phyloP scores from a whole-genome alignment of 345 rosid genomes.

The Acer saccharum region DNA sequence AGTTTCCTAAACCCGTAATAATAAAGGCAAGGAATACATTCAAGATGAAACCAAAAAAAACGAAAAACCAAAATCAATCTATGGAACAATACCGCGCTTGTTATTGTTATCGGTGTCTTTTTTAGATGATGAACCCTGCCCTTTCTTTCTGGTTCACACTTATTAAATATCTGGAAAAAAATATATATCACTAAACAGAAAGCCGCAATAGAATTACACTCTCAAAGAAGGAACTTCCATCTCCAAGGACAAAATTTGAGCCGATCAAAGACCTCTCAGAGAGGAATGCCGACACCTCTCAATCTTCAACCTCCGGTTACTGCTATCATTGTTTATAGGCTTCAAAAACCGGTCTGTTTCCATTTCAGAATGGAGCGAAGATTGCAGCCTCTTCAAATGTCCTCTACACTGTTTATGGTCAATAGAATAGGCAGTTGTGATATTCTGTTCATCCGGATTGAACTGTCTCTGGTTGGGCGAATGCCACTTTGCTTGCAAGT shows the following conservation, averaged over 20 bases:
- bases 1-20: slow-evolving; percentile 29
- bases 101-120: slow-evolving; percentile 20
- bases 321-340: slow-evolving; percentile 40
- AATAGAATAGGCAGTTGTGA: slow-evolving; percentile 22
- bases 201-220: slow-evolving; percentile 32
- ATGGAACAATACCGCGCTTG: slow-evolving; percentile 2
- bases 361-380: slow-evolving; percentile 53
- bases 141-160: slow-evolving; percentile 25
- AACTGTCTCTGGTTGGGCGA: slow-evolving; percentile 62
- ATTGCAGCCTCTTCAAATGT: slow-evolving; percentile 69
- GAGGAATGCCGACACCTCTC: slow-evolving; percentile 52
- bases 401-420: slow-evolving; percentile 65
- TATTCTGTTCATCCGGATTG: slow-evolving; percentile 38
- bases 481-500: slow-evolving; percentile 86
- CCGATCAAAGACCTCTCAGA: slow-evolving; percentile 40
- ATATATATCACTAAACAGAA: slow-evolving; percentile 15
- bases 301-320: slow-evolving; percentile 47
- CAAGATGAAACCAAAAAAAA: background rate
- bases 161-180: slow-evolving; percentile 28
- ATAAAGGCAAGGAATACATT: slow-evolving; percentile 34
- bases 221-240: slow-evolving; percentile 23
- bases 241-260: slow-evolving; percentile 30
- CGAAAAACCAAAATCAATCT: background rate
- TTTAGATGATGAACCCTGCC: slow-evolving; percentile 24
- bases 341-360: slow-evolving; percentile 56